A percentile compares a stretch with the other conserved stretches of the same genome.
These are phyloP conservation scores for Chlamydomonas sp. DNA, from an alignment of 139 green algal genomes.

Conservation along the genomic window DNA sequence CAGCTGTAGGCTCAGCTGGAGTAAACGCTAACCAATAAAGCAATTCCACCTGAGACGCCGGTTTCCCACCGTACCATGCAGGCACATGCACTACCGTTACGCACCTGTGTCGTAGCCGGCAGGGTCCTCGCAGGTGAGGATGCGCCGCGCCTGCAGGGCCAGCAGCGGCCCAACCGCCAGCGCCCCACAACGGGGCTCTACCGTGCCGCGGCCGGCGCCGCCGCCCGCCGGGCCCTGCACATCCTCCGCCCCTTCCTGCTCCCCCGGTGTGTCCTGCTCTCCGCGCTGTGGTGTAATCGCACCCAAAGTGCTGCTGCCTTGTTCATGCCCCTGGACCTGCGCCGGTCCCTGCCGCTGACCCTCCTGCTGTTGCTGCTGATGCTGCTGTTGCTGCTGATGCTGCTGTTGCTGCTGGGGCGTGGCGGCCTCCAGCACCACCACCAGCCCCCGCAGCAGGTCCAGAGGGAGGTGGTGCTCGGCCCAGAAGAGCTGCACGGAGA, in stretches of 20 bases:
- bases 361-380: not conserved
- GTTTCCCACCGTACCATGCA: too few relatives aligned
- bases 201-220: too few relatives aligned
- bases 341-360: not conserved
- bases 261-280: not conserved
- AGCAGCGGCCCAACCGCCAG: not conserved
- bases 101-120: not conserved
- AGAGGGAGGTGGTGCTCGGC: constrained; percentile 5
- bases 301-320: too few relatives aligned
- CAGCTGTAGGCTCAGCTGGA: too few relatives aligned
- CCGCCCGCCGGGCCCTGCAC: too few relatives aligned
- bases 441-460: constrained; percentile 5
- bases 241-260: not conserved
- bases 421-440: not conserved
- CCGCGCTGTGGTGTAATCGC: not conserved
- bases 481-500: constrained; percentile 6
- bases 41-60: too few relatives aligned
- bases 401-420: not conserved
- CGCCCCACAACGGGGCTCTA: not conserved
- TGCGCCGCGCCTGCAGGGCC: not conserved
- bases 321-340: too few relatives aligned
- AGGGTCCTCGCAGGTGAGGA: not conserved
- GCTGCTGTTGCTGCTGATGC: not conserved
- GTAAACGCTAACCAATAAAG: too few relatives aligned
- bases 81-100: too few relatives aligned